Percentiles rank a stretch among this genome's conserved stretches.
phyloP scores from a whole-genome alignment of 164 flowering plant species.

The Magnolia kwangsiensis region DNA sequence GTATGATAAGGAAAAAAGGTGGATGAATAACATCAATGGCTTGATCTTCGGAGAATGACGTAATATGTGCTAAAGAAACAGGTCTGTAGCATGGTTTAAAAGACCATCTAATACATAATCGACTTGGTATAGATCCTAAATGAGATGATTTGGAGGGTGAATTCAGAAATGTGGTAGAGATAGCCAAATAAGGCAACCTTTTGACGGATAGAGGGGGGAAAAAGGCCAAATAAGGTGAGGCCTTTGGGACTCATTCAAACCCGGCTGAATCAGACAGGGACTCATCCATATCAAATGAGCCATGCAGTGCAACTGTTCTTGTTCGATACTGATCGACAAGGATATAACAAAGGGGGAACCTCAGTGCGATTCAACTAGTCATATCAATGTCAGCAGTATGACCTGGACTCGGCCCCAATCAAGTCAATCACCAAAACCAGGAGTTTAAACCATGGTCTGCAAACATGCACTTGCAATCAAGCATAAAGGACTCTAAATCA shows the following conservation, averaged over 20 bases:
- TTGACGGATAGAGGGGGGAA: too few relatives aligned
- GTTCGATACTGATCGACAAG: neutral
- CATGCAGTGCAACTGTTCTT: neutral
- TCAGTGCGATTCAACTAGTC: neutral
- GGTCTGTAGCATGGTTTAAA: neutral
- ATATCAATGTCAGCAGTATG: neutral
- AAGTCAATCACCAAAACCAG: neutral
- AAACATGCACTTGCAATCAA: neutral
- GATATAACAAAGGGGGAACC: neutral
- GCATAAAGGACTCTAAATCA: neutral
- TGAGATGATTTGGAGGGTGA: neutral
- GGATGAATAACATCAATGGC: neutral
- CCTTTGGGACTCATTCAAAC: too few relatives aligned
- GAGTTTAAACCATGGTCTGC: neutral
- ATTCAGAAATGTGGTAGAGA: neutral
- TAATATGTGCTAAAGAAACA: neutral
- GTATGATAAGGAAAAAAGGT: neutral
- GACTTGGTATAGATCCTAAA: neutral
- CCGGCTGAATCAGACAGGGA: too few relatives aligned
- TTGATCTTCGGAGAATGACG: neutral
- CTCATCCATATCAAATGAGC: too few relatives aligned
- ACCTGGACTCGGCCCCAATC: too few relatives aligned
- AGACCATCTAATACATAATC: too few relatives aligned
- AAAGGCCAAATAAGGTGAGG: too few relatives aligned
- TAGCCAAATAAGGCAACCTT: neutral